Base-by-base conservation (phyloP, 2,329 filamentous ascomycete species). In the Exophiala bonariae region DNA sequence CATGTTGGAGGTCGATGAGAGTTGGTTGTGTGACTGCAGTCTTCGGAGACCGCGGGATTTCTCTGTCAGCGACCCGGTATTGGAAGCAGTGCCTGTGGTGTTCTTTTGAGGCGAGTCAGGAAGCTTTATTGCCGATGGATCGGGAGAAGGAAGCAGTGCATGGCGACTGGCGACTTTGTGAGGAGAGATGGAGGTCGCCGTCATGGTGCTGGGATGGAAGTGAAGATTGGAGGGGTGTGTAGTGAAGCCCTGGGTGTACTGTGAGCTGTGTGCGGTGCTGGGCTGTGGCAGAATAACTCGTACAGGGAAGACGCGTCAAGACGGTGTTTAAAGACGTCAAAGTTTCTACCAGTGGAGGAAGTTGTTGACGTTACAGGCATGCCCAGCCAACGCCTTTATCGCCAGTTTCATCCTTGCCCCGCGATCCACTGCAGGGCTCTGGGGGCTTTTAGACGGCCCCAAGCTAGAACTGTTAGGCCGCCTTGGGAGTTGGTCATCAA, bases 1-100 rank as follows among this genome's bases (percentile, higher is more conserved):
- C 44, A 71, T 62, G 45, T 73, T 45, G 38, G 20, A 31, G 16
- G 52, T 77, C 52, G 81, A 70, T 63, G 63, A 89, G 69, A 67
- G 79, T 75, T 71, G 63, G 49, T 89, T 86, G 41, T 87, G 86
- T 23, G 87, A 90, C 67, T 89, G 85, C 22, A 89, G 80, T 63
- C 85, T 85, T 58, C 87, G 81, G 50, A 90, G 23, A 37, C 80
- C 78, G 60, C 86, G 81, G 63, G 83, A 80, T 19, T 81, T 82
- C 52, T 82, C 78, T 34, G 83, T 82, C 20, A 82, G 83, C 18
- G 80, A 37, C 4, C 35, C 75, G 20, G 41, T 52, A 82, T 77
- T 28, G 65, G 64, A 36, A 60, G 48, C 39, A 16, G 55, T 42
- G 18, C 28, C 41, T 16, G 31, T 13, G 9, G 44, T 23, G 28